phyloP scores from a whole-genome alignment of 1,284 basidiomycete genomes.

The Leccinum pallidistipes region DNA sequence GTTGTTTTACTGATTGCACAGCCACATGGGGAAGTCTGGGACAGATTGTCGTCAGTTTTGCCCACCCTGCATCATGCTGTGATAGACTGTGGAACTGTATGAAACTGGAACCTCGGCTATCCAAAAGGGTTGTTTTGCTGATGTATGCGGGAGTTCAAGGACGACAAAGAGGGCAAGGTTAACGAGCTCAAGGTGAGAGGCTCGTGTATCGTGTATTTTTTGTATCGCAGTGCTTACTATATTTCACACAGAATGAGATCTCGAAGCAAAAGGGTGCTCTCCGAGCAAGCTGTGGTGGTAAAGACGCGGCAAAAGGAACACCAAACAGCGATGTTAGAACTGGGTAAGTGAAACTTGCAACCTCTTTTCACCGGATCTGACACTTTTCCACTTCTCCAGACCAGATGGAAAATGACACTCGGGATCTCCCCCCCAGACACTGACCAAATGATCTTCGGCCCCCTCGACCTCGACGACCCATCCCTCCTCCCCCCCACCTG shows the following conservation, averaged over 20 bases:
- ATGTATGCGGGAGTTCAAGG: conserved; percentile 93
- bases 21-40: no score
- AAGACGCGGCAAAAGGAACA: conserved; percentile 89
- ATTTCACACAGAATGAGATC: conserved; percentile 58
- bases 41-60: no score
- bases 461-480: conserved; percentile 61
- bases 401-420: conserved; percentile 83
- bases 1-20: no score
- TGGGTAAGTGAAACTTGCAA: conserved; percentile 54
- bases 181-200: conserved; percentile 82
- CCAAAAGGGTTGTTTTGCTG: no score
- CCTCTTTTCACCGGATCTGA: not conserved
- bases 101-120: no score
- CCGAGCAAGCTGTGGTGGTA: conserved; percentile 77
- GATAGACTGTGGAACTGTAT: no score
- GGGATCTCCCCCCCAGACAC: conserved; percentile 41
- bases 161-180: conserved; percentile 97
- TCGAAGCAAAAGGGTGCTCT: conserved; percentile 78
- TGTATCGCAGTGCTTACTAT: conserved; percentile 9
- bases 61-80: no score
- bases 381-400: conserved; percentile 44
- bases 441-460: conserved; percentile 61
- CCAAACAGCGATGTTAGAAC: conserved; percentile 84
- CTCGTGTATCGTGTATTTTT: not conserved
- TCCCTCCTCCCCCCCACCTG: conserved; percentile 44